These are phyloP conservation scores for Coemansia sp. DNA, from an alignment of 192 early-diverging fungal species.

Conservation along the genomic window DNA sequence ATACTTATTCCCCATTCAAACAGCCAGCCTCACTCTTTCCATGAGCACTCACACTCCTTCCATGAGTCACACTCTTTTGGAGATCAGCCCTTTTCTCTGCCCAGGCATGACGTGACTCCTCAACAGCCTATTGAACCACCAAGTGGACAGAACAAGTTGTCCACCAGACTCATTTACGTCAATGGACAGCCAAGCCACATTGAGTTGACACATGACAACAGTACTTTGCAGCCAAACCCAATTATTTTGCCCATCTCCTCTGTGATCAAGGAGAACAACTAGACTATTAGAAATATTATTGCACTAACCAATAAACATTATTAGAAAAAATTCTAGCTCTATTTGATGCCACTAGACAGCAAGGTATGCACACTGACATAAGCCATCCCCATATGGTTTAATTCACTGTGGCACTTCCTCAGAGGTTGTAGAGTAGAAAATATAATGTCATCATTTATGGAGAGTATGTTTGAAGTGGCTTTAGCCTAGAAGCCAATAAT, in stretches of 20 bases:
- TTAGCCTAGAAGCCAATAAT: no score
- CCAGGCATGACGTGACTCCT: neutral
- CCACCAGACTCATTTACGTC: conserved; percentile 34
- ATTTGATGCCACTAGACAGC: no score
- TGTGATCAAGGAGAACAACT: conserved; percentile 10
- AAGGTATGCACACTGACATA: no score
- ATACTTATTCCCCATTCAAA: neutral
- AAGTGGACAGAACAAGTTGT: conserved; percentile 16
- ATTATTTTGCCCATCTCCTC: conserved; percentile 42
- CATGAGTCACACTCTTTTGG: neutral
- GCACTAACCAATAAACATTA: neutral
- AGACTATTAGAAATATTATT: neutral
- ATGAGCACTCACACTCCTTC: neutral
- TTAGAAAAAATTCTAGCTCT: no score
- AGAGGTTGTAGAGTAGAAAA: no score
- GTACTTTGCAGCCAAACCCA: conserved; percentile 26
- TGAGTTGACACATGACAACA: conserved; percentile 33
- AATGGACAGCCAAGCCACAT: conserved; percentile 36
- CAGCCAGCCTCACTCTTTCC: neutral
- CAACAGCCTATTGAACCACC: neutral
- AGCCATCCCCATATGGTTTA: no score
- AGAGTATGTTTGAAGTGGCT: no score
- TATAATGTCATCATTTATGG: no score
- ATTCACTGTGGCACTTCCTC: no score
- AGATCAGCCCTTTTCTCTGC: conserved; percentile 4